A percentile compares a stretch with the other conserved stretches of the same genome.
These are phyloP conservation scores for Saccharomycopsis olivae DNA, from an alignment of 805 yeast species.

Conservation along the genomic window DNA sequence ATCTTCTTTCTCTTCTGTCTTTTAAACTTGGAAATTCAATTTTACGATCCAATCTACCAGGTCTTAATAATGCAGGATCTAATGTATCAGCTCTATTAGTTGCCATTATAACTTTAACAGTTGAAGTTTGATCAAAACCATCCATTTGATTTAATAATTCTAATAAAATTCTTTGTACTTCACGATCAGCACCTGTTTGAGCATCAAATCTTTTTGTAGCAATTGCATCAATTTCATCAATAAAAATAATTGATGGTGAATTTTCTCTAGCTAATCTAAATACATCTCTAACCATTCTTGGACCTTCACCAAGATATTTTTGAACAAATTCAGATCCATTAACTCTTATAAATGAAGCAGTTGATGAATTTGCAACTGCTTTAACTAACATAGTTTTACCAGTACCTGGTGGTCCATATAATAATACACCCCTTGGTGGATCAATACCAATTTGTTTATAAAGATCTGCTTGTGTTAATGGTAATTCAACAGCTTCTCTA, in stretches of 20 bases:
- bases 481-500: constrained; percentile 96
- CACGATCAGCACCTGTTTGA: constrained; percentile 99
- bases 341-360: constrained; percentile 92
- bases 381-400: constrained; percentile 98
- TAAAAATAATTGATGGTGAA: constrained; percentile 92
- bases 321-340: constrained; percentile 98
- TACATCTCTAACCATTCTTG: constrained; percentile 98
- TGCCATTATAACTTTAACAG: constrained; percentile 98
- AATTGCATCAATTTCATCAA: constrained; percentile 97
- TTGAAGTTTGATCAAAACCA: constrained; percentile 92
- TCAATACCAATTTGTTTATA: constrained; percentile 97
- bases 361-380: constrained; percentile 95
- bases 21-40: constrained; percentile 94
- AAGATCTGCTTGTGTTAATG: constrained; percentile 89
- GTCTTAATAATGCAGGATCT: constrained; percentile 96
- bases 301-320: constrained; percentile 97
- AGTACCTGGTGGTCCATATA: constrained; percentile 99
- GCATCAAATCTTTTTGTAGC: constrained; percentile 99
- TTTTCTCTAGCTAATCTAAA: constrained; percentile 95
- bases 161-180: constrained; percentile 93
- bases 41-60: constrained; percentile 96
- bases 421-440: constrained; percentile 95
- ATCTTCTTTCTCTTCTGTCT: constrained; percentile 95
- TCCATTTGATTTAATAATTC: constrained; percentile 98
- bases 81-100: constrained; percentile 98